Evolutionary conservation across 2,329 filamentous ascomycete species (phyloP).

Genomic region (Calonectria fujianensis): DNA sequence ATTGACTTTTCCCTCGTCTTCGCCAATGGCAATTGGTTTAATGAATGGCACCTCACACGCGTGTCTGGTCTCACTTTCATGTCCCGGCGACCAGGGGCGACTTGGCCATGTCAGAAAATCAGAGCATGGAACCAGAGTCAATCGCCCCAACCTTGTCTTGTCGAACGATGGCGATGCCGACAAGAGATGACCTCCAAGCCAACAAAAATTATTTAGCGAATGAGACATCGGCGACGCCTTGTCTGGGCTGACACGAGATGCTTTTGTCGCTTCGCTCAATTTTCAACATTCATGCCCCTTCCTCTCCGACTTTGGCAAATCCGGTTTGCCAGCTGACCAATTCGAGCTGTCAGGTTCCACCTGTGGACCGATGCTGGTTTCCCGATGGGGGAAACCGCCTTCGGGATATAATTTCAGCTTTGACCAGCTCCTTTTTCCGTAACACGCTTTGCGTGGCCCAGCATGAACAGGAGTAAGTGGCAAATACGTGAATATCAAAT

Average conservation of each 20-base stretch:
- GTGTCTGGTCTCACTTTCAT: slow-evolving; percentile 35
- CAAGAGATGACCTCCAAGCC: slow-evolving; percentile 44
- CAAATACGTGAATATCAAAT: not conserved
- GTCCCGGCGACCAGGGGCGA: slow-evolving; percentile 12
- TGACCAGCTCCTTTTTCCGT: slow-evolving; percentile 6
- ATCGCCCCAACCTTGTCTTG: slow-evolving; percentile 40
- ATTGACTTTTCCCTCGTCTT: slow-evolving; percentile 9
- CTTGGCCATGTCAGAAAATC: slow-evolving; percentile 44
- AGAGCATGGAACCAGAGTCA: slow-evolving; percentile 46
- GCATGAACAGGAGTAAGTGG: slow-evolving; percentile 13
- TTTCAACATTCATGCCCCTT: slow-evolving; percentile 23
- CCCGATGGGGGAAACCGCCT: slow-evolving; percentile 16
- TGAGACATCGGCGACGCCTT: slow-evolving; percentile 37
- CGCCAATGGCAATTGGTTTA: slow-evolving; percentile 18
- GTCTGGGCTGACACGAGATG: slow-evolving; percentile 32
- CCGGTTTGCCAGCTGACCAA: slow-evolving; percentile 2
- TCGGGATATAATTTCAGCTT: slow-evolving; percentile 31
- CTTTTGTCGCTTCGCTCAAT: slow-evolving; percentile 31
- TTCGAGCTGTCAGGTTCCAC: slow-evolving; percentile 18
- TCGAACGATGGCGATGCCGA: slow-evolving; percentile 50
- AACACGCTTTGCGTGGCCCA: slow-evolving; percentile 5
- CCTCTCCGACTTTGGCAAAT: not conserved
- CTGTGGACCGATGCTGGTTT: not conserved
- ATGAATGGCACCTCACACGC: slow-evolving; percentile 27
- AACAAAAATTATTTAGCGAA: slow-evolving; percentile 47